phyloP scores from a whole-genome alignment of 768 basidiomycete species.

The Inosperma sp. region DNA sequence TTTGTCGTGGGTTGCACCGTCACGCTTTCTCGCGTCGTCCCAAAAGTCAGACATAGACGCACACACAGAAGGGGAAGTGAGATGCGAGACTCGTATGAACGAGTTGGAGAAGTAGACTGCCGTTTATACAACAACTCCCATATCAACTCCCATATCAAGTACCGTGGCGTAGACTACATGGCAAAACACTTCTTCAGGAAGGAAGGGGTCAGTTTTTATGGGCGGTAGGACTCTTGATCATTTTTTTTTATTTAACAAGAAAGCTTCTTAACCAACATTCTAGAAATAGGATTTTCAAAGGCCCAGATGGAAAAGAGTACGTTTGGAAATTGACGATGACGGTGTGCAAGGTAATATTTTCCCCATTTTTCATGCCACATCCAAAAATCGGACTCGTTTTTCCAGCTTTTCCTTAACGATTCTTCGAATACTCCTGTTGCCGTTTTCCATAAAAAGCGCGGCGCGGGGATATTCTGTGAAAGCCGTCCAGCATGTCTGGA shows the following conservation, averaged over 20 bases:
- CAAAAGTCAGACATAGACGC: background rate
- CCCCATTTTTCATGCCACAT: background rate
- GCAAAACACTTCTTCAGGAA: conserved; percentile 13
- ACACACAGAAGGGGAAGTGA: background rate
- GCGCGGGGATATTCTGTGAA: background rate
- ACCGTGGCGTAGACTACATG: conserved; percentile 2
- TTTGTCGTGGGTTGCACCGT: background rate
- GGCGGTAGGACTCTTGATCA: conserved; percentile 10
- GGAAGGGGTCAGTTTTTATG: conserved; percentile 6
- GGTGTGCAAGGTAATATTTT: conserved; percentile 5
- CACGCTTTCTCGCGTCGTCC: conserved; percentile 6
- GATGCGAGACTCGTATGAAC: conserved; percentile 1
- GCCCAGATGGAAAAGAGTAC: conserved; percentile 10
- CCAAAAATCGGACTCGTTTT: background rate
- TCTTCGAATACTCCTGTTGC: conserved; percentile 15
- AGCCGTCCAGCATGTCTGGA: conserved; percentile 15
- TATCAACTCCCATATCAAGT: conserved; percentile 12
- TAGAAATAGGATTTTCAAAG: conserved; percentile 9
- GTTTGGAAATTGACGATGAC: conserved; percentile 5
- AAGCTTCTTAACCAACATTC: background rate
- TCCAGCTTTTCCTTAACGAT: conserved; percentile 12
- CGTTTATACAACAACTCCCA: background rate
- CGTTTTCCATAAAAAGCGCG: conserved; percentile 6
- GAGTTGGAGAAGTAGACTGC: conserved; percentile 11
- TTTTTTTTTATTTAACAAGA: background rate